Evolutionary conservation across 176 grass and related monocot genomes (phyloP).

Genomic region (Triticum dicoccoides): DNA sequence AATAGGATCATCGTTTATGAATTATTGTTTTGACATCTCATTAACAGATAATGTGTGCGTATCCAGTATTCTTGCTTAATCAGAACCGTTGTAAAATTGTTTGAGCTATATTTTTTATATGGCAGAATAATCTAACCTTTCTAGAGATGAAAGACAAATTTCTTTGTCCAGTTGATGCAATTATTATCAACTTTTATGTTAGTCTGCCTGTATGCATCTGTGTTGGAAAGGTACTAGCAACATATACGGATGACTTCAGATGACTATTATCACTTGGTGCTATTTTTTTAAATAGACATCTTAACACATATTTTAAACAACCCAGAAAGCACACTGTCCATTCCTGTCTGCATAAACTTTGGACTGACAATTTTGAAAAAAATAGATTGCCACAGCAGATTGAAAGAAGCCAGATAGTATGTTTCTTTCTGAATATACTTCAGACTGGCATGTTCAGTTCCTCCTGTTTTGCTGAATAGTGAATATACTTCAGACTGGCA

Average conservation of each 20-base stretch:
- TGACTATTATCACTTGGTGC: neutral
- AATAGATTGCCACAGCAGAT: neutral
- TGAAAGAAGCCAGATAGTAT: neutral
- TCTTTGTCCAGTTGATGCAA: neutral
- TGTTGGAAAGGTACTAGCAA: neutral
- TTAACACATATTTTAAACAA: neutral
- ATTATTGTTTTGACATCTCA: neutral
- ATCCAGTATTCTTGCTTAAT: neutral
- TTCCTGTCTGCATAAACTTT: neutral
- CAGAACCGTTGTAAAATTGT: neutral
- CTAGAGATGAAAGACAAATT: neutral
- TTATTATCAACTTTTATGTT: constrained; percentile 1
- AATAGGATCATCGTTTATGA: neutral
- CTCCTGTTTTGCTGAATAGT: too few species aligned
- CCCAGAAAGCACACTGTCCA: neutral
- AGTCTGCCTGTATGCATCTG: neutral
- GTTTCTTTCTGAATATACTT: neutral
- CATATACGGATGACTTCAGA: neutral
- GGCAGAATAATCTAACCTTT: neutral
- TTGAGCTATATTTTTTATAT: neutral
- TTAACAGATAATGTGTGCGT: neutral
- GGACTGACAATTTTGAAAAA: neutral
- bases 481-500: too few species aligned
- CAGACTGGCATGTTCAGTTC: neutral
- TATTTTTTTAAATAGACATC: neutral